phyloP scores from a whole-genome alignment of 441 rosid species.

The Codiaeum variegatum region DNA sequence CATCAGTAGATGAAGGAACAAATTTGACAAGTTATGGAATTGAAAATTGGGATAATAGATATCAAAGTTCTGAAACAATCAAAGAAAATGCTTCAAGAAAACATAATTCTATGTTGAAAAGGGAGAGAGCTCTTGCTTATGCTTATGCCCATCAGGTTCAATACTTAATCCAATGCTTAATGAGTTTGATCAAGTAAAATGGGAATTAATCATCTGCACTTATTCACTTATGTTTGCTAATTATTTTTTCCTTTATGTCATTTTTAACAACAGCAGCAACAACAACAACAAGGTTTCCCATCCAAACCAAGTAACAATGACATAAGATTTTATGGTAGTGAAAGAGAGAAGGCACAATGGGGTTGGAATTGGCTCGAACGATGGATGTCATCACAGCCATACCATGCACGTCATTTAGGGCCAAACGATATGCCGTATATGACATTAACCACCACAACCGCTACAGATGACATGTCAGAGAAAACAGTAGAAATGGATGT shows the following conservation, averaged over 20 bases:
- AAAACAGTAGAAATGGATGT: slow-evolving; percentile 80
- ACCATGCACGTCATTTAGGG: slow-evolving; percentile 33
- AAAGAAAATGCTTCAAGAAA: slow-evolving; percentile 45
- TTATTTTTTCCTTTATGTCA: too few relatives aligned
- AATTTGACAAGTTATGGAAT: slow-evolving; percentile 21
- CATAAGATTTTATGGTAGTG: slow-evolving; percentile 29
- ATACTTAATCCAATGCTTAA: background rate
- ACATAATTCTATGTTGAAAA: slow-evolving; percentile 55
- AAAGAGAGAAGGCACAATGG: slow-evolving; percentile 54
- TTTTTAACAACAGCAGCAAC: slow-evolving; percentile 26
- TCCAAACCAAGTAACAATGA: slow-evolving; percentile 31
- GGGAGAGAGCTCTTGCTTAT: slow-evolving; percentile 91
- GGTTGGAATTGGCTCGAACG: slow-evolving; percentile 92
- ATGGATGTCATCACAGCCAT: slow-evolving; percentile 88
- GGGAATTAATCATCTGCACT: too few relatives aligned
- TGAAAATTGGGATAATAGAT: slow-evolving; percentile 36
- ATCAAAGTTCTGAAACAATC: slow-evolving; percentile 36
- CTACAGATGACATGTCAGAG: slow-evolving; percentile 64
- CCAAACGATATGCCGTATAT: slow-evolving; percentile 44
- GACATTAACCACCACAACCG: slow-evolving; percentile 39
- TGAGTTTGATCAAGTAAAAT: too few relatives aligned
- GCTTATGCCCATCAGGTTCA: slow-evolving; percentile 81
- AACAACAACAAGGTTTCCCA: slow-evolving; percentile 27
- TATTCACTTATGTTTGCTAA: too few relatives aligned
- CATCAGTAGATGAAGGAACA: slow-evolving; percentile 17